Percentiles rank a stretch among this genome's conserved stretches.
These are phyloP conservation scores for Podospora comata DNA, from an alignment of 495 filamentous ascomycete genomes.

Conservation along the genomic window DNA sequence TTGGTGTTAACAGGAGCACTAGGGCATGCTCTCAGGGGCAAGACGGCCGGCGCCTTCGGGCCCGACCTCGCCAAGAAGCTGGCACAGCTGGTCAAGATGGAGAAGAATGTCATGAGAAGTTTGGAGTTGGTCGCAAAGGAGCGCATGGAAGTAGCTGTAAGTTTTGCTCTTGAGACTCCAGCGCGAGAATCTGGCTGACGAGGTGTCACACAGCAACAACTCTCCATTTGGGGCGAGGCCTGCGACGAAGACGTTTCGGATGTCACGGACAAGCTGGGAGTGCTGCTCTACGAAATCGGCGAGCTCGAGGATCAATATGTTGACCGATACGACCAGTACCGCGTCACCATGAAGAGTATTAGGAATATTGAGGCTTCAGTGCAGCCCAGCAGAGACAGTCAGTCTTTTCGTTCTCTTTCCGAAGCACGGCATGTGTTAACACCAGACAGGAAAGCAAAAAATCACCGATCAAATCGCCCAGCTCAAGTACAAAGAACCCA, in stretches of 20 bases:
- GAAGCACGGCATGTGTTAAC: neutral
- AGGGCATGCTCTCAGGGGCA: conserved; percentile 95
- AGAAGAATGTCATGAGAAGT: conserved; percentile 99
- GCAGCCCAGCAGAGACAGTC: conserved; percentile 86
- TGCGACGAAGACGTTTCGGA: conserved; percentile 98
- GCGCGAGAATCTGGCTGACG: conserved; percentile 19
- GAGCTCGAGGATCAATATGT: conserved; percentile 98
- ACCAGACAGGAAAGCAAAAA: conserved; percentile 74
- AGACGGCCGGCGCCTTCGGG: conserved; percentile 87
- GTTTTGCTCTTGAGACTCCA: conserved; percentile 31
- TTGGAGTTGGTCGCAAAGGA: conserved; percentile 92
- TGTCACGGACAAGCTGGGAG: conserved; percentile 97
- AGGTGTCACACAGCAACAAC: conserved; percentile 73
- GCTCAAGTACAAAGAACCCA: conserved; percentile 98
- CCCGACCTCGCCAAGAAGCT: conserved; percentile 97
- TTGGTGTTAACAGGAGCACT: conserved; percentile 22
- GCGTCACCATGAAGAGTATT: conserved; percentile 98
- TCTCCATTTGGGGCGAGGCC: conserved; percentile 95
- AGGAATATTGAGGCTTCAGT: conserved; percentile 98
- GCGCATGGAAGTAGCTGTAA: conserved; percentile 95
- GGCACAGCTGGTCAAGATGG: conserved; percentile 97
- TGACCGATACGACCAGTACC: conserved; percentile 98
- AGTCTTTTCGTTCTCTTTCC: neutral
- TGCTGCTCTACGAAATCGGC: conserved; percentile 96
- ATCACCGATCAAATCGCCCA: conserved; percentile 99